These are phyloP conservation scores for Whalleya microplaca DNA, from an alignment of 2,329 filamentous ascomycete species.

Conservation along the genomic window DNA sequence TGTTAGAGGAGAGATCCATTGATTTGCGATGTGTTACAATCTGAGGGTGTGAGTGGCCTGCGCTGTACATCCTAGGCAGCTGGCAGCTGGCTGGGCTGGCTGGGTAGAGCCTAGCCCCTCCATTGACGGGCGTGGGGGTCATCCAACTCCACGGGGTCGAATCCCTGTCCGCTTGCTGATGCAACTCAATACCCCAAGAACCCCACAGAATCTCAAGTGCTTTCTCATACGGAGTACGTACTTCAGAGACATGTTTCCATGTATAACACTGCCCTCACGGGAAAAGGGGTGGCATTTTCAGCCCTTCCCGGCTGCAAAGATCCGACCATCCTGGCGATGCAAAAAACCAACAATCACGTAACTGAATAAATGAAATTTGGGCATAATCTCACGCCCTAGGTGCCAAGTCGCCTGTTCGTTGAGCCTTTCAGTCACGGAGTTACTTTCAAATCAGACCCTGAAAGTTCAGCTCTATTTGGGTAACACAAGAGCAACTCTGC, in stretches of 20 bases:
- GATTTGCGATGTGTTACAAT: conserved; percentile 13
- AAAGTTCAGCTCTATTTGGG: neutral
- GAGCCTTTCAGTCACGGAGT: neutral
- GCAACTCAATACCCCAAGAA: conserved; percentile 30
- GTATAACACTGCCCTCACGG: neutral
- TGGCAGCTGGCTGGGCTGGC: conserved; percentile 6
- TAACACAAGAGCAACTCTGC: no score
- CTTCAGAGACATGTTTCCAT: neutral
- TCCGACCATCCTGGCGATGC: conserved; percentile 5
- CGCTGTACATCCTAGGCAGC: conserved; percentile 10
- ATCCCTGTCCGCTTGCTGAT: conserved; percentile 24
- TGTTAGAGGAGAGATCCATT: conserved; percentile 1
- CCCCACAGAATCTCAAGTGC: conserved; percentile 28
- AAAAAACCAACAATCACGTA: no score
- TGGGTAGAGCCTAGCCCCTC: neutral
- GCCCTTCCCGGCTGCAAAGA: conserved; percentile 16
- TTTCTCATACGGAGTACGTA: conserved; percentile 16
- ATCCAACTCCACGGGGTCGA: conserved; percentile 32
- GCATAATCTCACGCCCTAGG: neutral
- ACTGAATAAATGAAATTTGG: neutral
- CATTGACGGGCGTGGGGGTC: conserved; percentile 24
- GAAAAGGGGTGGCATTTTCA: conserved; percentile 1
- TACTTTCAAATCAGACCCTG: neutral
- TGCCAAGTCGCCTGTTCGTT: neutral
- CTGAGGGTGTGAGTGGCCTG: conserved; percentile 18